Base-by-base conservation (phyloP, 2,329 filamentous ascomycete genomes). In the Ustulina deusta region DNA sequence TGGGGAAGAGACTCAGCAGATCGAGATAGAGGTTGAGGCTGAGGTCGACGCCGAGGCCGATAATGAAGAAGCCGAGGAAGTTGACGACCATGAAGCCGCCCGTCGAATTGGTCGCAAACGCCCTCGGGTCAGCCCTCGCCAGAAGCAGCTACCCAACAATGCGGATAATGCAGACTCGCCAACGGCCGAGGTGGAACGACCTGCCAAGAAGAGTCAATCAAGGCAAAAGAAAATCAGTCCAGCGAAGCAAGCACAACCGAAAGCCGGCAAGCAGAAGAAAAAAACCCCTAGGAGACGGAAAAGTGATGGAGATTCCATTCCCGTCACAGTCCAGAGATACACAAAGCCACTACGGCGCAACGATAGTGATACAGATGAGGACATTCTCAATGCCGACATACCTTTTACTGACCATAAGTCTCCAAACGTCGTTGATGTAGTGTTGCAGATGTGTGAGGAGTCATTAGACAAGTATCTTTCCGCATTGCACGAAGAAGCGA, bases 361-460 rank as follows among this genome's bases (percentile, higher is more conserved):
- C 13, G 81, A 82, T 3, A 80, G 81, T 44, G 83, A 83, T 49
- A 70, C 70, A 7, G 74, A 76, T 34, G 76, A 72, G 22, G 75
- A 87, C 51, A 81, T 85, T 0, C 79, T 87, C 3, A 82, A 83
- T 51, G 74, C 79, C 1, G 84, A 86, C 4, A 86, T 89, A 1
- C 85, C 87, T 0, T 87, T 85, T 68, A 80, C 83, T 0, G 85
- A 84, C 71, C 82, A 84, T 17, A 78, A 80, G 25, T 86, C 87
- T 52, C 88, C 90, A 71, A 91, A 88, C 55, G 83, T 86, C 0
- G 81, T 91, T 2, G 89, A 91, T 71, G 88, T 91, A 1, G 81
- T 91, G 42, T 82, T 85, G 6, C 85, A 89, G 69, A 82, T 90
- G 15, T 90, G 87, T 74, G 84, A 88, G 38, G 88, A 91, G 73